These are phyloP conservation scores for Exophiala calicioides DNA, from an alignment of 2,329 filamentous ascomycete species.

Conservation along the genomic window DNA sequence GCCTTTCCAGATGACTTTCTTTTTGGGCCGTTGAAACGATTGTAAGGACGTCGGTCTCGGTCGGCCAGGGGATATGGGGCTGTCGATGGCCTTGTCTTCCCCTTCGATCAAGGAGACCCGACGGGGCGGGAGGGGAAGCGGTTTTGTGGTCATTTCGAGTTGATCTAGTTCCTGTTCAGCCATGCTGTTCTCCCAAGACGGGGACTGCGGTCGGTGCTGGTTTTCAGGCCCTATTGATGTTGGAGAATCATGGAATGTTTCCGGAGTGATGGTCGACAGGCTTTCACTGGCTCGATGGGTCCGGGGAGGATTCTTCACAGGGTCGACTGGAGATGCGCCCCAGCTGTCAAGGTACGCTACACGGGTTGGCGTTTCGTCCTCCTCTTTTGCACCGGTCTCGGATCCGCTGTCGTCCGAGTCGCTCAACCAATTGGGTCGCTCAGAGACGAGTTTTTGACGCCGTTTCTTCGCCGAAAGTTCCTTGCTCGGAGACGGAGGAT, in stretches of 20 bases:
- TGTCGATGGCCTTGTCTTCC: constrained; percentile 11
- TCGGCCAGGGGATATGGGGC: constrained; percentile 37
- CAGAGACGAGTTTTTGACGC: constrained; percentile 44
- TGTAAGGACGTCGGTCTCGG: constrained; percentile 49
- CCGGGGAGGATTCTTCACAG: neutral
- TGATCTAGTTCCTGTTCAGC: constrained; percentile 9
- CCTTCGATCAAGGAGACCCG: constrained; percentile 7
- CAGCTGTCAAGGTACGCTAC: constrained; percentile 21
- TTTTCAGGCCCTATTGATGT: constrained; percentile 12
- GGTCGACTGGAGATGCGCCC: constrained; percentile 15
- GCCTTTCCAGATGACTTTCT: constrained; percentile 72
- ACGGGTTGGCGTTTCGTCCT: constrained; percentile 25
- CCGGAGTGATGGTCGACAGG: constrained; percentile 30
- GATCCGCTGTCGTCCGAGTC: constrained; percentile 69
- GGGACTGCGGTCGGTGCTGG: constrained; percentile 6
- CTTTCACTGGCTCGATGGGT: constrained; percentile 23
- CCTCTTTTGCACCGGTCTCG: constrained; percentile 64
- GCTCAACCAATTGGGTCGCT: constrained; percentile 80
- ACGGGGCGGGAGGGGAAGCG: constrained; percentile 10
- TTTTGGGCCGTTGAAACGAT: constrained; percentile 53
- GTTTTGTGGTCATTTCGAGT: constrained; percentile 6
- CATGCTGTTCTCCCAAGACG: constrained; percentile 11
- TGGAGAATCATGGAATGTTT: constrained; percentile 29
- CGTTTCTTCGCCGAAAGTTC: constrained; percentile 5
- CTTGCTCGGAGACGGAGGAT: neutral